Conservation (phyloP, 73 alveolate genomes). For the Paramecium sonneborni region DNA sequence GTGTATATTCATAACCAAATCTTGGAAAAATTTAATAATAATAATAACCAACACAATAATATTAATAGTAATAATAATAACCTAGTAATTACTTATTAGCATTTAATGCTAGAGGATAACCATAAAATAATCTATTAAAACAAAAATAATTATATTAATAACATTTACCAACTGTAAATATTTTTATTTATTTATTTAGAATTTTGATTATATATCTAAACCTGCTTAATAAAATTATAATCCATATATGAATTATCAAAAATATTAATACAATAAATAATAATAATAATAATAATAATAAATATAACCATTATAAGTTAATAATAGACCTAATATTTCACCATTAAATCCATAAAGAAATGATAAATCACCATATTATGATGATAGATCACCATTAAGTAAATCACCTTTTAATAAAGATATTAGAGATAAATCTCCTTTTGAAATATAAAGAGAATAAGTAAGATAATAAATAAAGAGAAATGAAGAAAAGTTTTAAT, state of each 20-base stretch:
- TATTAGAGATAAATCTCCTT: constrained; percentile 41
- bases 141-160: neutral
- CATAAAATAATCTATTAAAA: neutral
- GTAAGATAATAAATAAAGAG: constrained; percentile 30
- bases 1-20: constrained; percentile 25
- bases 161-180: neutral
- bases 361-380: neutral
- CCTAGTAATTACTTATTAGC: constrained; percentile 44
- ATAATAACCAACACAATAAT: neutral
- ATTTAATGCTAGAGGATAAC: constrained; percentile 35
- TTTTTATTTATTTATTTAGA: neutral
- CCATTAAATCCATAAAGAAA: neutral
- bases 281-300: neutral
- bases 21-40: neutral
- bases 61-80: neutral
- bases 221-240: neutral
- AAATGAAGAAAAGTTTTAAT: constrained; percentile 17
- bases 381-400: constrained; percentile 24
- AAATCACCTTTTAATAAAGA: constrained; percentile 40
- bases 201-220: constrained; percentile 1
- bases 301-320: neutral
- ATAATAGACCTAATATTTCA: constrained; percentile 49
- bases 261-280: neutral
- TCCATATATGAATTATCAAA: constrained; percentile 16
- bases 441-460: constrained; percentile 51